Conservation (phyloP, 163 green algal species). For the Coccomyxa subellipsoidea region DNA sequence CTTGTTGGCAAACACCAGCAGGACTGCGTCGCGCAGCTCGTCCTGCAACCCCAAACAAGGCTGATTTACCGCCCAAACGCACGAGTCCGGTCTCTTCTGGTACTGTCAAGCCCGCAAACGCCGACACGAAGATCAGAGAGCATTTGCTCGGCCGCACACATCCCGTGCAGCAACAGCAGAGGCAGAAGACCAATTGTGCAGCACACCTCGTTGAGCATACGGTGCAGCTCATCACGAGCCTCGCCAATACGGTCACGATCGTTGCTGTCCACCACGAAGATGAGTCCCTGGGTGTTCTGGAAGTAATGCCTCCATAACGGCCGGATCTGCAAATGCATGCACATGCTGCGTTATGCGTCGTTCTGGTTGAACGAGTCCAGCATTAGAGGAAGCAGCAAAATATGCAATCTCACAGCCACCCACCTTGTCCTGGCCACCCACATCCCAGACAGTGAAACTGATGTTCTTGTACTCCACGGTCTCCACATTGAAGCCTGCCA, state of each 20-base stretch:
- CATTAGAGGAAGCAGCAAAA: not conserved
- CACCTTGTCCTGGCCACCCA: slow-evolving; percentile 96
- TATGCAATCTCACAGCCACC: not conserved
- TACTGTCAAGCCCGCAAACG: not conserved
- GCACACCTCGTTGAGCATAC: slow-evolving; percentile 91
- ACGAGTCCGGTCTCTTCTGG: not conserved
- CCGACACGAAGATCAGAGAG: not conserved
- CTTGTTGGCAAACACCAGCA: slow-evolving; percentile 85
- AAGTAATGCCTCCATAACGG: slow-evolving; percentile 99
- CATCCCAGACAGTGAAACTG: slow-evolving; percentile 98
- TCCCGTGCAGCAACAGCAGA: not conserved
- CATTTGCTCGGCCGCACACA: not conserved
- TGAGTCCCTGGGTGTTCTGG: slow-evolving; percentile 91
- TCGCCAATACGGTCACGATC: slow-evolving; percentile 89
- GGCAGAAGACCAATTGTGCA: not conserved
- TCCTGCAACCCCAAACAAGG: slow-evolving; percentile 58
- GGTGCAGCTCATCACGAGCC: slow-evolving; percentile 91
- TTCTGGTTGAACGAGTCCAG: not conserved
- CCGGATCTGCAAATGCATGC: slow-evolving; percentile 71
- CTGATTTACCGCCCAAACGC: not conserved
- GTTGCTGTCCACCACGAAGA: slow-evolving; percentile 94
- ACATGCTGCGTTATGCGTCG: not conserved
- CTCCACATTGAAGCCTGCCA: slow-evolving; percentile 97
- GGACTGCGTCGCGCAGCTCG: slow-evolving; percentile 91
- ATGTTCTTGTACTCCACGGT: slow-evolving; percentile 99